phyloP scores from a whole-genome alignment of 257 asterid species.

The Capsicum baccatum region DNA sequence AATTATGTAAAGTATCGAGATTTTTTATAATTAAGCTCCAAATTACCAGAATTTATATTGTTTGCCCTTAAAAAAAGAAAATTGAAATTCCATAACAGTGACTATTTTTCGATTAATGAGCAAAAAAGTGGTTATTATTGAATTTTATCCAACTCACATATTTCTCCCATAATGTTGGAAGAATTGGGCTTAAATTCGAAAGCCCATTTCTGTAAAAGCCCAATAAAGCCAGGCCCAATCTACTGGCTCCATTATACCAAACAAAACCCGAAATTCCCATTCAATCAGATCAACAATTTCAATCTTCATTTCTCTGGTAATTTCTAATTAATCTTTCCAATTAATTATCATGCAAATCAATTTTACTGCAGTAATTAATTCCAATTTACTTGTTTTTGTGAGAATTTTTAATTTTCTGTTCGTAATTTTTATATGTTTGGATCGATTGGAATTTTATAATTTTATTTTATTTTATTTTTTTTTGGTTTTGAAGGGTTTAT shows the following conservation, averaged over 20 bases:
- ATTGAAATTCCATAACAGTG: no score
- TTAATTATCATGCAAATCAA: not conserved
- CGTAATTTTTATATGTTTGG: not conserved
- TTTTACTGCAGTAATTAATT: no score
- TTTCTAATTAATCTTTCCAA: not conserved
- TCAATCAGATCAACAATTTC: not conserved
- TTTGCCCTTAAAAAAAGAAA: no score
- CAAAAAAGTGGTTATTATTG: no score
- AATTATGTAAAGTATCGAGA: no score
- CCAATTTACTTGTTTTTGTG: not conserved
- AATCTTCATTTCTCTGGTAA: not conserved
- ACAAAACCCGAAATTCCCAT: constrained; percentile 16
- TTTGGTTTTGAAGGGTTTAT: constrained; percentile 6
- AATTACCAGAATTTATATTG: no score
- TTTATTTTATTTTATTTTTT: no score
- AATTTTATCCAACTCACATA: not conserved
- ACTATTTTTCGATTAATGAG: no score
- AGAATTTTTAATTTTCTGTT: not conserved
- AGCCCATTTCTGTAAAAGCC: constrained; percentile 1
- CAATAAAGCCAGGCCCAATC: not conserved
- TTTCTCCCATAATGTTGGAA: not conserved
- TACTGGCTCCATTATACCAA: not conserved
- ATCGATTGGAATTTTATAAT: not conserved
- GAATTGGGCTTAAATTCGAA: not conserved
- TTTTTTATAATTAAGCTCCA: no score